Evolutionary conservation across 371 early-diverging fungal species (phyloP).

Genomic region (Apophysomyces elegans): DNA sequence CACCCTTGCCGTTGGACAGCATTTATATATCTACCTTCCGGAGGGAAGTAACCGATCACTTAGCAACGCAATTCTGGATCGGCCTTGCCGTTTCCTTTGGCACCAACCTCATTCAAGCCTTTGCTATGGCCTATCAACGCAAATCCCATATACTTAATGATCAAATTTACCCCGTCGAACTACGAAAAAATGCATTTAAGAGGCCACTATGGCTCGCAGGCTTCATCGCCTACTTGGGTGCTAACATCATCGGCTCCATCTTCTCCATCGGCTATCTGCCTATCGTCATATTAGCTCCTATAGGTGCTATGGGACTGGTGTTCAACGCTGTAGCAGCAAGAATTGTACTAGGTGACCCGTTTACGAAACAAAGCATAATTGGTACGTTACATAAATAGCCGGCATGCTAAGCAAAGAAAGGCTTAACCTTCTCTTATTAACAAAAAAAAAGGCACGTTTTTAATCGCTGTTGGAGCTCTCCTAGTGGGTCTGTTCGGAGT

Average conservation of each 20-base stretch:
- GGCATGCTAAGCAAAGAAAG: neutral
- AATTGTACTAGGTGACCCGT: slow-evolving; percentile 67
- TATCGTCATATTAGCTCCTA: slow-evolving; percentile 82
- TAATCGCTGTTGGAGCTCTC: slow-evolving; percentile 73
- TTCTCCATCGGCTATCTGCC: slow-evolving; percentile 82
- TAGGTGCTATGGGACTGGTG: slow-evolving; percentile 79
- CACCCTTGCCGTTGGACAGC: slow-evolving; percentile 8
- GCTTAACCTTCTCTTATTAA: neutral
- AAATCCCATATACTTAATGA: slow-evolving; percentile 70
- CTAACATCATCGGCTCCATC: slow-evolving; percentile 73
- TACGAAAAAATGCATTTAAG: slow-evolving; percentile 51
- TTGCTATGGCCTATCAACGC: slow-evolving; percentile 75
- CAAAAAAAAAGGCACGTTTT: slow-evolving; percentile 62
- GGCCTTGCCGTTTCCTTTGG: slow-evolving; percentile 46
- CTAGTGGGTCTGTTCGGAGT: slow-evolving; percentile 79
- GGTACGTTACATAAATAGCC: slow-evolving; percentile 39
- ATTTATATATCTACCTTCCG: neutral
- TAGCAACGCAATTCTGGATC: slow-evolving; percentile 38
- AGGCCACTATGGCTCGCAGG: slow-evolving; percentile 48
- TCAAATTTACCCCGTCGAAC: slow-evolving; percentile 55
- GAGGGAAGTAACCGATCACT: neutral
- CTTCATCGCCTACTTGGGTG: slow-evolving; percentile 66
- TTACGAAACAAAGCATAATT: slow-evolving; percentile 60
- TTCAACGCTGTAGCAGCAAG: slow-evolving; percentile 82
- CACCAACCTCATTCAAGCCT: slow-evolving; percentile 54